Conservation (phyloP, 2,329 filamentous ascomycete species). For the Cladosporium sp. region DNA sequence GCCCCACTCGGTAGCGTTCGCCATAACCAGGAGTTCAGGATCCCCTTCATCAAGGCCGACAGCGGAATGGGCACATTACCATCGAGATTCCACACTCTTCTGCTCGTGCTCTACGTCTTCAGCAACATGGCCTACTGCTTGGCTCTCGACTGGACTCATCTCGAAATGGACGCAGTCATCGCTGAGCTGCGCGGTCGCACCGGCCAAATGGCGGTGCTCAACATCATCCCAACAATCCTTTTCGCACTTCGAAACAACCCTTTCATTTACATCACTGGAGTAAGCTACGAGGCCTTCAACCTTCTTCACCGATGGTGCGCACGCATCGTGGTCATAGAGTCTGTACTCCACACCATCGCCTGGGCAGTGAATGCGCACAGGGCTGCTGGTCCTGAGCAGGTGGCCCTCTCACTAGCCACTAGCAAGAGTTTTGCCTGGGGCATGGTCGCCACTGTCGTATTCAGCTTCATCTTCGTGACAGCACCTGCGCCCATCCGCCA, state of each 20-base stretch:
- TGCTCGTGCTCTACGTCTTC: conserved; percentile 63
- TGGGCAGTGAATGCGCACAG: conserved; percentile 65
- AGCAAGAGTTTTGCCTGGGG: conserved; percentile 63
- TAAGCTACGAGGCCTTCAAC: conserved; percentile 97
- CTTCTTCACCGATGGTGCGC: conserved; percentile 81
- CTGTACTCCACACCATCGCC: conserved; percentile 63
- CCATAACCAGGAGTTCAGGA: conserved; percentile 69
- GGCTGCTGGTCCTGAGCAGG: conserved; percentile 58
- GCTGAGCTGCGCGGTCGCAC: conserved; percentile 82
- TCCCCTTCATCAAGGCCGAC: conserved; percentile 54
- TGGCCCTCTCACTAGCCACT: conserved; percentile 50
- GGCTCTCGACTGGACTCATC: conserved; percentile 55
- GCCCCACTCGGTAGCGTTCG: conserved; percentile 69
- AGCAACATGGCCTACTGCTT: conserved; percentile 76
- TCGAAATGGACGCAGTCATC: conserved; percentile 51
- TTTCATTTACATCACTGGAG: conserved; percentile 71
- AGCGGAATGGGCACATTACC: conserved; percentile 75
- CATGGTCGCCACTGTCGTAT: conserved; percentile 53
- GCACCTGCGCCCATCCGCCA: conserved; percentile 79
- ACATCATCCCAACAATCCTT: conserved; percentile 86
- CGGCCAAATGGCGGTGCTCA: conserved; percentile 77
- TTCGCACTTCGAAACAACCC: conserved; percentile 92
- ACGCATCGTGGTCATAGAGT: conserved; percentile 64
- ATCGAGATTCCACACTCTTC: conserved; percentile 68
- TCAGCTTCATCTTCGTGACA: conserved; percentile 63